Evolutionary conservation across 495 filamentous ascomycete genomes (phyloP).

Genomic region (Trichocladium antarcticum): DNA sequence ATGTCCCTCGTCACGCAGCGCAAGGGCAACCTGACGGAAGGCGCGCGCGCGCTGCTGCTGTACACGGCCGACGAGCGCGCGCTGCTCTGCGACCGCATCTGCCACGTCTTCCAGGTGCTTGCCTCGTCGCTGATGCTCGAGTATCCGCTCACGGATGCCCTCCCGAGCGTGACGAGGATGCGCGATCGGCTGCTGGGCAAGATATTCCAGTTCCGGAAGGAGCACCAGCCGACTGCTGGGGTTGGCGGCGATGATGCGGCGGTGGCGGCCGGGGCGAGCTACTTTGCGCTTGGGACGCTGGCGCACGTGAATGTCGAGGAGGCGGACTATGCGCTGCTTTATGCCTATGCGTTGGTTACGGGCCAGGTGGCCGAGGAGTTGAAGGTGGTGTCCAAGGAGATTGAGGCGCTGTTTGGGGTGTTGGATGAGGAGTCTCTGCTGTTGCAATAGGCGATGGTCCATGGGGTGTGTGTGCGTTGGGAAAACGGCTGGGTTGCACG

Average conservation of each 20-base stretch:
- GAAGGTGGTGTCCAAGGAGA: constrained; percentile 52
- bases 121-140: constrained; percentile 87
- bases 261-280: not conserved
- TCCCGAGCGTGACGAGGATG: constrained; percentile 70
- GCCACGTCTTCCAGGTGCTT: constrained; percentile 86
- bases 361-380: constrained; percentile 62
- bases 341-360: constrained; percentile 52
- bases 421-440: constrained; percentile 63
- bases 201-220: constrained; percentile 72
- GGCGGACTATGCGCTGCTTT: constrained; percentile 44
- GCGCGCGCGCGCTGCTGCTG: constrained; percentile 65
- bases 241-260: constrained; percentile 3
- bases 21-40: constrained; percentile 60
- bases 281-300: constrained; percentile 2
- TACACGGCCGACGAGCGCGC: constrained; percentile 71
- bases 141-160: constrained; percentile 76
- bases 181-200: constrained; percentile 80
- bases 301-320: constrained; percentile 32
- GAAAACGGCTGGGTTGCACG: too few species aligned
- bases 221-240: constrained; percentile 32
- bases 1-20: constrained; percentile 90
- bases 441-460: constrained; percentile 37
- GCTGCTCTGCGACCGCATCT: constrained; percentile 72
- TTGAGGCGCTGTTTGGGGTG: constrained; percentile 64
- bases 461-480: too few species aligned